Conservation (phyloP, 73 alveolate genomes). For the Urostyla sp. region DNA sequence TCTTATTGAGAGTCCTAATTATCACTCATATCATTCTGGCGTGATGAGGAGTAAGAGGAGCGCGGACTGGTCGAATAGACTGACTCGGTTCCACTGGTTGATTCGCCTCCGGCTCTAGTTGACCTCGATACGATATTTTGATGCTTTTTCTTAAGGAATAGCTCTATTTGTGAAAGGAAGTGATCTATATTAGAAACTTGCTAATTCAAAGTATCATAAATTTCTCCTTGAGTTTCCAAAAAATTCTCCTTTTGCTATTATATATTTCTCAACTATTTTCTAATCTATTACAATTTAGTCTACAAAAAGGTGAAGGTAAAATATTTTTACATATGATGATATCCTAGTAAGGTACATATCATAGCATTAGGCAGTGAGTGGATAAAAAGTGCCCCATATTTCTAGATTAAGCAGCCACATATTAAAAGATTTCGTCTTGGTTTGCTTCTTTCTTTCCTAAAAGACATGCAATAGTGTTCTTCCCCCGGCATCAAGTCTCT, state of each 20-base stretch:
- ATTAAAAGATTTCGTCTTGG: slow-evolving; percentile 6
- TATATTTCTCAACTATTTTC: slow-evolving; percentile 14
- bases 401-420: slow-evolving; percentile 64
- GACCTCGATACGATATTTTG: not conserved
- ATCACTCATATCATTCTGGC: slow-evolving; percentile 12
- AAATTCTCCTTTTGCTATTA: slow-evolving; percentile 4
- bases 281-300: slow-evolving; percentile 42
- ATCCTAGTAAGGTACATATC: slow-evolving; percentile 60
- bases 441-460: not conserved
- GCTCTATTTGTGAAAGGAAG: slow-evolving; percentile 33
- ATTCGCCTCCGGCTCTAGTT: not conserved
- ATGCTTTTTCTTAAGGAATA: slow-evolving; percentile 46
- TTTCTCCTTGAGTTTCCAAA: slow-evolving; percentile 8
- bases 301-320: not conserved
- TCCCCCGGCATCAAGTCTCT: slow-evolving; percentile 35
- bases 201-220: not conserved
- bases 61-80: slow-evolving; percentile 41
- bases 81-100: slow-evolving; percentile 20
- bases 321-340: slow-evolving; percentile 30
- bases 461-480: slow-evolving; percentile 26
- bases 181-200: slow-evolving; percentile 3
- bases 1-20: slow-evolving; percentile 2
- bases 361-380: slow-evolving; percentile 39
- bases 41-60: slow-evolving; percentile 27
- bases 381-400: slow-evolving; percentile 65